These are phyloP conservation scores for Colletotrichum cordylinicola DNA, from an alignment of 2,329 filamentous ascomycete species.

Conservation along the genomic window DNA sequence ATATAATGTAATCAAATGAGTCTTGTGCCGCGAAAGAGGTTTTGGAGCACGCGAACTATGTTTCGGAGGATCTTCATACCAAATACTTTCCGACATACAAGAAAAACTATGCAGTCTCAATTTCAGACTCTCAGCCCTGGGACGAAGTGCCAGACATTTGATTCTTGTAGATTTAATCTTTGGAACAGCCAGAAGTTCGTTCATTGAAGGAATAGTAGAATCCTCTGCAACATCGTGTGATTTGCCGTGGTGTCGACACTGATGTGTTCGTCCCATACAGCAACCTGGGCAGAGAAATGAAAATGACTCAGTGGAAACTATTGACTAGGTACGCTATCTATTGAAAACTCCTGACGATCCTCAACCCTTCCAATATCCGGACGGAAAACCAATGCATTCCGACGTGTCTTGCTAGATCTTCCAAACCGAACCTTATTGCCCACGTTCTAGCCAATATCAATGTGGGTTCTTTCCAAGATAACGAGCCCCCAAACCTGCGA, in stretches of 20 bases:
- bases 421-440: accelerated
- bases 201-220: neutral
- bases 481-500: neutral
- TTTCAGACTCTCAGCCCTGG: neutral
- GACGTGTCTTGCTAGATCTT: accelerated
- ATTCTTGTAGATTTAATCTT: neutral
- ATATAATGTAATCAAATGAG: too few relatives aligned
- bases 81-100: neutral
- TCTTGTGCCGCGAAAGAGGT: neutral
- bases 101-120: neutral
- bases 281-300: neutral
- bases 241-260: neutral
- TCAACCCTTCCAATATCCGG: neutral
- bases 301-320: accelerated
- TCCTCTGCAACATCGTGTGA: neutral
- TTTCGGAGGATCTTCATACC: neutral
- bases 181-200: too few relatives aligned
- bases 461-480: neutral
- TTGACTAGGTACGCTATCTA: accelerated
- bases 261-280: neutral
- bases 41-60: neutral
- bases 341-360: accelerated
- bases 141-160: accelerated
- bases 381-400: neutral
- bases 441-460: accelerated